Conservation (phyloP, 2,329 filamentous ascomycete species). For the Thielaviopsis populi region DNA sequence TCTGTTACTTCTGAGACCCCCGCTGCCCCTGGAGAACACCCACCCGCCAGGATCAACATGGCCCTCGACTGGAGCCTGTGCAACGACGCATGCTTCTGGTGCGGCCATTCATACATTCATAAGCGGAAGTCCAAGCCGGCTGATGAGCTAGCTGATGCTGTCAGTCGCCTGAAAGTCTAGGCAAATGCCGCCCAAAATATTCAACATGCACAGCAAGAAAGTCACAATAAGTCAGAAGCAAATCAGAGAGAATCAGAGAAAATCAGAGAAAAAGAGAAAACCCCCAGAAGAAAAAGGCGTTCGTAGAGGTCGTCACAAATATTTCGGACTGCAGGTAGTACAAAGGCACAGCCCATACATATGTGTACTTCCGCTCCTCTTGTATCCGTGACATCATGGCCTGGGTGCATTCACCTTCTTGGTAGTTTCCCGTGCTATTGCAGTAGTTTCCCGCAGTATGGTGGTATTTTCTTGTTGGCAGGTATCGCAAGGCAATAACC, state of each 20-base stretch:
- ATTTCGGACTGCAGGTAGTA: no score
- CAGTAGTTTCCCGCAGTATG: background rate
- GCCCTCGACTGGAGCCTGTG: background rate
- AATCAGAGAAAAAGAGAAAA: no score
- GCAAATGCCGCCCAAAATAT: background rate
- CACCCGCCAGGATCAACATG: background rate
- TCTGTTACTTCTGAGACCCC: no score
- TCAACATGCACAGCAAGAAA: no score
- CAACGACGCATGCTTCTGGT: background rate
- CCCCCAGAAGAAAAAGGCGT: no score
- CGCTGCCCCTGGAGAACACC: background rate
- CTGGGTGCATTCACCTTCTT: background rate
- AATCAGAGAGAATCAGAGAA: no score
- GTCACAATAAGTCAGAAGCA: no score
- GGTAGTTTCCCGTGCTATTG: background rate
- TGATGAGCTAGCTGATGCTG: background rate
- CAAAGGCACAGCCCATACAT: background rate
- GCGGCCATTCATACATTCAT: background rate
- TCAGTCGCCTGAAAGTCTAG: background rate
- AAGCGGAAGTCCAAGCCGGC: background rate
- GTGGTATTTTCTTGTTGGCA: background rate
- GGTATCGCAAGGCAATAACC: background rate
- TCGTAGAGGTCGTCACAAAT: no score
- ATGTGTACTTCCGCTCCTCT: background rate
- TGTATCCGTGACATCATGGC: background rate